phyloP scores from a whole-genome alignment of 345 rosid genomes.

The Lenwebbia sp. region DNA sequence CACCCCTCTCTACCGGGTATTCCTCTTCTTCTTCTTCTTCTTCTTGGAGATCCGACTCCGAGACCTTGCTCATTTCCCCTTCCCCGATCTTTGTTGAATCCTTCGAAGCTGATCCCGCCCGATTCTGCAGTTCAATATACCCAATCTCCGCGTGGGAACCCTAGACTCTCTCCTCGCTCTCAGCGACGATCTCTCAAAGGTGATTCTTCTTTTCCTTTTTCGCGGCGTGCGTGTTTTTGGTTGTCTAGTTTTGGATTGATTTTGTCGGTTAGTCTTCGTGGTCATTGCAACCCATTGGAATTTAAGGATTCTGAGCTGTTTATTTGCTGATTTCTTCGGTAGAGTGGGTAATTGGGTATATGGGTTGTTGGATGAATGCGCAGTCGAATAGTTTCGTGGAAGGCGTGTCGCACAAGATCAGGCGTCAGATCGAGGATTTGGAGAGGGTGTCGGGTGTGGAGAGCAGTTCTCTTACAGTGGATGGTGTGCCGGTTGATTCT shows the following conservation, averaged over 20 bases:
- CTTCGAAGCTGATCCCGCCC: not conserved
- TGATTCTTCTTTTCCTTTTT: not conserved
- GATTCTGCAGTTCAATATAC: constrained; percentile 66
- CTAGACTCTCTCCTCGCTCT: constrained; percentile 93
- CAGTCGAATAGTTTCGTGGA: constrained; percentile 90
- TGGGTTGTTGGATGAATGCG: constrained; percentile 1
- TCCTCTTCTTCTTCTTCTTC: constrained; percentile 1
- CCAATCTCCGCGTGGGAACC: constrained; percentile 98
- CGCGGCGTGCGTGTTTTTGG: too few relatives aligned
- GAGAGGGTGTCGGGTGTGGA: constrained; percentile 80
- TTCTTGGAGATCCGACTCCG: not conserved
- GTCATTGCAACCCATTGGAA: not conserved
- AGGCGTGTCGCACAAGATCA: constrained; percentile 90
- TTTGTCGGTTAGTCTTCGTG: too few relatives aligned
- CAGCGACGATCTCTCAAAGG: constrained; percentile 94
- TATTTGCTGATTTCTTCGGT: not conserved
- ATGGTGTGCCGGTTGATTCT: constrained; percentile 95
- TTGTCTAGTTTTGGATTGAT: too few relatives aligned
- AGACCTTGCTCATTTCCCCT: not conserved
- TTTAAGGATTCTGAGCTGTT: not conserved
- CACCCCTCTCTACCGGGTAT: constrained; percentile 91
- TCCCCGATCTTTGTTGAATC: not conserved
- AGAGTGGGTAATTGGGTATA: not conserved
- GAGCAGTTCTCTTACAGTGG: constrained; percentile 80
- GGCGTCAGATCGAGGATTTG: constrained; percentile 96